Percentiles rank a stretch among this genome's conserved stretches.
phyloP scores from a whole-genome alignment of 2,329 filamentous ascomycete genomes.

The Aspergillus ibericus region DNA sequence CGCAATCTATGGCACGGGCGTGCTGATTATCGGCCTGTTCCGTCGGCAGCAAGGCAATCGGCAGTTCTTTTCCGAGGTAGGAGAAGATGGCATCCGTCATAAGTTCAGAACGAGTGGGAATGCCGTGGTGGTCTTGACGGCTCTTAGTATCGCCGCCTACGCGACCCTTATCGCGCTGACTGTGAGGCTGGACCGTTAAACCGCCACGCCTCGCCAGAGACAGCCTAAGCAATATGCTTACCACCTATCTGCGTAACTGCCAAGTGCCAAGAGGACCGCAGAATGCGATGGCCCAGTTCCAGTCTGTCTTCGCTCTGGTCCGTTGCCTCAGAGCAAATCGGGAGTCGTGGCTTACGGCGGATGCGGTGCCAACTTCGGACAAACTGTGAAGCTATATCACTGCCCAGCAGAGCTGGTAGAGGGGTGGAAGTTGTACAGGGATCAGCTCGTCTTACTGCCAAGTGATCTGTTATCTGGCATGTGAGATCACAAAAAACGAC shows the following conservation, averaged over 20 bases:
- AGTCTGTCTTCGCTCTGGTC: neutral
- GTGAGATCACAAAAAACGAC: neutral
- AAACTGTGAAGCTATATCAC: neutral
- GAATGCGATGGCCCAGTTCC: conserved; percentile 8
- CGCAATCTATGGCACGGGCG: conserved; percentile 82
- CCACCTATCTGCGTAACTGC: conserved; percentile 30
- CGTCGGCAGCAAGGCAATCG: conserved; percentile 87
- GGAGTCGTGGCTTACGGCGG: neutral
- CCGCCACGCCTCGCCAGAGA: neutral
- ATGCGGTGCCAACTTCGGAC: neutral
- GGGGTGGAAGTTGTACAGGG: neutral
- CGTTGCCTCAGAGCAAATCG: neutral
- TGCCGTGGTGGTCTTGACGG: conserved; percentile 63
- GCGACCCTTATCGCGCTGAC: conserved; percentile 61
- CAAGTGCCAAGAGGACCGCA: conserved; percentile 34
- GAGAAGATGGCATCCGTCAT: conserved; percentile 61
- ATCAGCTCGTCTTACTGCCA: neutral
- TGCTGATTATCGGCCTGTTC: conserved; percentile 80
- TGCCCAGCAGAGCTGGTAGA: neutral
- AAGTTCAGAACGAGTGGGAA: conserved; percentile 67
- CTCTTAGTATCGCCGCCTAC: conserved; percentile 63
- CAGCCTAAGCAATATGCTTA: conserved; percentile 5
- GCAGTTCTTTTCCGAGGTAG: conserved; percentile 73
- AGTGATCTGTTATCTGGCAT: neutral
- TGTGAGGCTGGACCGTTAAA: conserved; percentile 45